Percentiles rank a stretch among this genome's conserved stretches.
Evolutionary conservation across 495 filamentous ascomycete species (phyloP).

Genomic region (Annulohypoxylon nitens): DNA sequence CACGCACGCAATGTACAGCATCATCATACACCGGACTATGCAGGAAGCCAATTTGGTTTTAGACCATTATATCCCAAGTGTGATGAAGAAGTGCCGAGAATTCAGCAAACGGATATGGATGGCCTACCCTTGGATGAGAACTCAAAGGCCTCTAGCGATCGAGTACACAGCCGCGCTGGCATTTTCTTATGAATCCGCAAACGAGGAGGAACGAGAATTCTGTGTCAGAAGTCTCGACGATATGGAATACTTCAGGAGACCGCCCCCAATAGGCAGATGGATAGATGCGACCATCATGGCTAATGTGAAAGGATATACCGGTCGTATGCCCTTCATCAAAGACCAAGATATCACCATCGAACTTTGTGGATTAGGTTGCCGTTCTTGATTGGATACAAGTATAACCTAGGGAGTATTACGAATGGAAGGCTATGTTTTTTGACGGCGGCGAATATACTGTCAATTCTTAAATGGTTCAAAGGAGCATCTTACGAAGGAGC

Average conservation of each 20-base stretch:
- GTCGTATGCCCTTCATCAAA: slow-evolving; percentile 48
- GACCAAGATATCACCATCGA: slow-evolving; percentile 47
- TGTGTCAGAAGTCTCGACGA: slow-evolving; percentile 43
- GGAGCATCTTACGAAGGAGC: background rate
- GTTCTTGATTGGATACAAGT: slow-evolving; percentile 34
- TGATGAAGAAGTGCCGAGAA: slow-evolving; percentile 41
- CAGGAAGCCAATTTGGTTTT: slow-evolving; percentile 45
- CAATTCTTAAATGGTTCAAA: background rate
- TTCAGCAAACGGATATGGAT: slow-evolving; percentile 49
- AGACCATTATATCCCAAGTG: slow-evolving; percentile 22
- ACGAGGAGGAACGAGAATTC: slow-evolving; percentile 46
- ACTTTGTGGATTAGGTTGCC: slow-evolving; percentile 47
- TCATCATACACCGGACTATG: slow-evolving; percentile 39
- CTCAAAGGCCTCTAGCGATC: slow-evolving; percentile 43
- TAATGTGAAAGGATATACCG: slow-evolving; percentile 49
- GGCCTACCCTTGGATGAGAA: slow-evolving; percentile 44
- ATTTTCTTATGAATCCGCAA: slow-evolving; percentile 51
- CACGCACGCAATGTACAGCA: slow-evolving; percentile 44
- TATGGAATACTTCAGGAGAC: slow-evolving; percentile 49
- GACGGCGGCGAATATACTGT: background rate
- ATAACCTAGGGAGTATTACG: slow-evolving; percentile 1
- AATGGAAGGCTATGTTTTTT: background rate
- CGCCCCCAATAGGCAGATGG: slow-evolving; percentile 48
- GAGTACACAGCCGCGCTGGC: slow-evolving; percentile 47
- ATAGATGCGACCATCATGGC: slow-evolving; percentile 50